Evolutionary conservation across 345 rosid species (phyloP).

Genomic region (Acer campestre): DNA sequence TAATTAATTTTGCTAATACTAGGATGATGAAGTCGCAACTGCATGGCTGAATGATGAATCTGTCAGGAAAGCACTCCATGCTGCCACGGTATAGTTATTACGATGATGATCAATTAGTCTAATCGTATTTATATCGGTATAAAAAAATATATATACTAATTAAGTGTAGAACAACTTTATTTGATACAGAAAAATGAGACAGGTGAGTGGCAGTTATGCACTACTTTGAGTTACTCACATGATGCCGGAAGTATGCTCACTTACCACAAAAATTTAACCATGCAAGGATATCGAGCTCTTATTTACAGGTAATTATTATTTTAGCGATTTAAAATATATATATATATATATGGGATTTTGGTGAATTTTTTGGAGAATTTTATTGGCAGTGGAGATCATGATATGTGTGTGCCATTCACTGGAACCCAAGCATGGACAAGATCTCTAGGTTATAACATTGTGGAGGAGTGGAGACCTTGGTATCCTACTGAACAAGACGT

Average conservation of each 20-base stretch:
- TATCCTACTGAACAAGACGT: background rate
- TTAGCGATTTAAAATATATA: no score
- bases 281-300: conserved; percentile 51
- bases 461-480: conserved; percentile 56
- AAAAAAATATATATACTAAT: no score
- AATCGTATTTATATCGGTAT: no score
- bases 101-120: background rate
- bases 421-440: conserved; percentile 62
- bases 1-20: background rate
- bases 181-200: conserved; percentile 23
- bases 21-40: conserved; percentile 45
- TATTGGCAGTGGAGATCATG: conserved; percentile 55
- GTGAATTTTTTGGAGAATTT: background rate
- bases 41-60: conserved; percentile 42
- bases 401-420: conserved; percentile 57
- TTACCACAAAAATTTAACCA: conserved; percentile 47
- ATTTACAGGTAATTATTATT: conserved; percentile 45
- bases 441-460: conserved; percentile 42
- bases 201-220: conserved; percentile 56
- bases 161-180: background rate
- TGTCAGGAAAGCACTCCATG: conserved; percentile 47
- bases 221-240: conserved; percentile 25
- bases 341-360: no score
- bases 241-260: conserved; percentile 52
- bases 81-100: conserved; percentile 26